These are phyloP conservation scores for Aspergillus bombycis DNA, from an alignment of 2,329 filamentous ascomycete genomes.

Conservation along the genomic window DNA sequence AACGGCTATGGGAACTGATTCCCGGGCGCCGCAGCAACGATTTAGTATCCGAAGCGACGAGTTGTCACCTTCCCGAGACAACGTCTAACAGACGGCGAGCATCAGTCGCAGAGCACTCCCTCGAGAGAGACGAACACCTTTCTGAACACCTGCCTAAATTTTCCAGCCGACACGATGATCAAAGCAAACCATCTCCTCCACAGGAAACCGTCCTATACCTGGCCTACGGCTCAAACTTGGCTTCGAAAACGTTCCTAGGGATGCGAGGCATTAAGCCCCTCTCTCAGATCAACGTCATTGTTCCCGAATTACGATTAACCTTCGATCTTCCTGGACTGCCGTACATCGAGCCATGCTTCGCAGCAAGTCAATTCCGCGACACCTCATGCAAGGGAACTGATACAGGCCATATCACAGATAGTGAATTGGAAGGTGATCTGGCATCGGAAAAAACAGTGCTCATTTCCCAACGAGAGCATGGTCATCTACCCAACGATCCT, in stretches of 20 bases:
- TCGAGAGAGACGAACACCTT: conserved; percentile 29
- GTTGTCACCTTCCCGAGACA: conserved; percentile 20
- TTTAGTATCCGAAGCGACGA: not conserved
- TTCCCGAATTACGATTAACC: conserved; percentile 74
- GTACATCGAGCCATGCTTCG: conserved; percentile 90
- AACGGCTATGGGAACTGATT: conserved; percentile 18
- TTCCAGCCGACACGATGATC: not conserved
- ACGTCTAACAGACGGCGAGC: conserved; percentile 24
- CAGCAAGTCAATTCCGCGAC: conserved; percentile 71
- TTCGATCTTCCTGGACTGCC: conserved; percentile 87
- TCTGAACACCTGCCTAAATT: conserved; percentile 19
- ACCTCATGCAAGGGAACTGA: conserved; percentile 15
- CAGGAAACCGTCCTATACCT: conserved; percentile 71
- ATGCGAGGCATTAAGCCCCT: conserved; percentile 78
- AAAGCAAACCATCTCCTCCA: conserved; percentile 1
- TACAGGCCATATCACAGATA: conserved; percentile 13
- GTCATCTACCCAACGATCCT: conserved; percentile 62
- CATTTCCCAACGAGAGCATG: conserved; percentile 25
- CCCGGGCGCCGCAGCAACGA: not conserved
- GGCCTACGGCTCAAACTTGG: conserved; percentile 91
- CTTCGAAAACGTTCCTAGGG: conserved; percentile 76
- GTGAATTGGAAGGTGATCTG: conserved; percentile 10
- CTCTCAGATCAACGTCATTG: conserved; percentile 78
- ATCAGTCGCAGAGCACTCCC: conserved; percentile 26
- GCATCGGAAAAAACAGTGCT: conserved; percentile 39